Evolutionary conservation across 2,329 filamentous ascomycete species (phyloP).

Genomic region (Colletotrichum sp.): DNA sequence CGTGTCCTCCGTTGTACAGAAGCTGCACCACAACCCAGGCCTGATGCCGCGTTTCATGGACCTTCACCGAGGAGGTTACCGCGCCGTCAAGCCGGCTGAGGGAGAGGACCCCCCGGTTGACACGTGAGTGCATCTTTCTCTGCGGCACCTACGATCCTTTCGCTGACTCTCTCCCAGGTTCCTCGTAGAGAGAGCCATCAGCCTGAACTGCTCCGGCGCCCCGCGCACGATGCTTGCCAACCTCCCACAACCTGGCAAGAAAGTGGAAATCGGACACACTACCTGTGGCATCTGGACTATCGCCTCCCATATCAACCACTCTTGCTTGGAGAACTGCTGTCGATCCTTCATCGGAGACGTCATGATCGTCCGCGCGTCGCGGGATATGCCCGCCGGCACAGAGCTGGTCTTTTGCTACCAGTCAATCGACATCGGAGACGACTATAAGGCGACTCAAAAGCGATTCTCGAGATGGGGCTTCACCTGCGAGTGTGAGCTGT

Average conservation of each 20-base stretch:
- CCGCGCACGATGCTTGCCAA: slow-evolving; percentile 18
- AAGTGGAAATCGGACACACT: slow-evolving; percentile 1
- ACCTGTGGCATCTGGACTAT: slow-evolving; percentile 51
- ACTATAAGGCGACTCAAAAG: slow-evolving; percentile 35
- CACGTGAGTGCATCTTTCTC: slow-evolving; percentile 38
- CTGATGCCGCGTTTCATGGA: neutral
- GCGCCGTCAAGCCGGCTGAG: slow-evolving; percentile 25
- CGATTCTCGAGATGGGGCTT: slow-evolving; percentile 43
- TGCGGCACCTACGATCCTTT: neutral
- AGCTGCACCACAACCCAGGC: slow-evolving; percentile 42
- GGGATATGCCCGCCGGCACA: slow-evolving; percentile 44
- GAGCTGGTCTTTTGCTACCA: slow-evolving; percentile 52
- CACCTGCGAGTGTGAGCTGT: slow-evolving; percentile 44
- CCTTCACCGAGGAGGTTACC: slow-evolving; percentile 25
- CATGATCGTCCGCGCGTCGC: slow-evolving; percentile 51
- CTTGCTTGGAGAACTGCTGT: slow-evolving; percentile 50
- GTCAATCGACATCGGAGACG: slow-evolving; percentile 18
- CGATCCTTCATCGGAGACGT: slow-evolving; percentile 61
- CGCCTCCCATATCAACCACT: slow-evolving; percentile 58
- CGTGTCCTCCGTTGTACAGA: slow-evolving; percentile 45
- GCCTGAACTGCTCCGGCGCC: slow-evolving; percentile 47
- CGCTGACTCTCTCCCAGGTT: slow-evolving; percentile 37
- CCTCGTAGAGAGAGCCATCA: slow-evolving; percentile 45
- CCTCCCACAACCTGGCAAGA: neutral
- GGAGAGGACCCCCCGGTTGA: slow-evolving; percentile 50